These are phyloP conservation scores for Beauveria scarabaeidicola DNA, from an alignment of 2,329 filamentous ascomycete species.

Conservation along the genomic window DNA sequence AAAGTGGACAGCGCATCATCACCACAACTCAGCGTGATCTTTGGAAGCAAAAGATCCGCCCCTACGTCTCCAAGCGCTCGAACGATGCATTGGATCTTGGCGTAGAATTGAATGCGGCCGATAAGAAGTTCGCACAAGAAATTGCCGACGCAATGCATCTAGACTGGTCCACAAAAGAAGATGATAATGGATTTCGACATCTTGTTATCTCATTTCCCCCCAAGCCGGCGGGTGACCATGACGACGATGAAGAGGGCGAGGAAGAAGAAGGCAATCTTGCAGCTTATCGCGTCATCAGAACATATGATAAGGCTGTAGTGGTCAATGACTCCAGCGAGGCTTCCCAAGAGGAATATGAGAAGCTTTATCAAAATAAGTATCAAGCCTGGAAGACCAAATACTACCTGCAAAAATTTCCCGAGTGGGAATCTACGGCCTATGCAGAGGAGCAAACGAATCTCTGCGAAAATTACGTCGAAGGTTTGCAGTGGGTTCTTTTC, in stretches of 20 bases:
- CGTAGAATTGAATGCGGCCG: constrained; percentile 63
- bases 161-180: constrained; percentile 49
- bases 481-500: constrained; percentile 93
- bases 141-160: constrained; percentile 58
- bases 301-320: constrained; percentile 83
- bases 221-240: constrained; percentile 45
- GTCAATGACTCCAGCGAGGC: constrained; percentile 73
- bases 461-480: constrained; percentile 94
- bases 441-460: constrained; percentile 67
- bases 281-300: constrained; percentile 74
- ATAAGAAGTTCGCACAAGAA: constrained; percentile 89
- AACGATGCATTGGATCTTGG: constrained; percentile 64
- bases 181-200: constrained; percentile 46
- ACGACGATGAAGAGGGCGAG: constrained; percentile 47
- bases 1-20: constrained; percentile 58
- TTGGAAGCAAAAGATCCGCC: constrained; percentile 72
- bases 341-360: constrained; percentile 67
- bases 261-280: constrained; percentile 78
- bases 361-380: constrained; percentile 87
- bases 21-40: constrained; percentile 73
- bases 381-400: constrained; percentile 90
- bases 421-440: constrained; percentile 75
- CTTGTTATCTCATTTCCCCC: constrained; percentile 43
- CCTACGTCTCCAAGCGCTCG: constrained; percentile 66
- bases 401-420: constrained; percentile 79